These are phyloP conservation scores for Cladosporium halotolerans DNA, from an alignment of 2,329 filamentous ascomycete species.

Conservation along the genomic window DNA sequence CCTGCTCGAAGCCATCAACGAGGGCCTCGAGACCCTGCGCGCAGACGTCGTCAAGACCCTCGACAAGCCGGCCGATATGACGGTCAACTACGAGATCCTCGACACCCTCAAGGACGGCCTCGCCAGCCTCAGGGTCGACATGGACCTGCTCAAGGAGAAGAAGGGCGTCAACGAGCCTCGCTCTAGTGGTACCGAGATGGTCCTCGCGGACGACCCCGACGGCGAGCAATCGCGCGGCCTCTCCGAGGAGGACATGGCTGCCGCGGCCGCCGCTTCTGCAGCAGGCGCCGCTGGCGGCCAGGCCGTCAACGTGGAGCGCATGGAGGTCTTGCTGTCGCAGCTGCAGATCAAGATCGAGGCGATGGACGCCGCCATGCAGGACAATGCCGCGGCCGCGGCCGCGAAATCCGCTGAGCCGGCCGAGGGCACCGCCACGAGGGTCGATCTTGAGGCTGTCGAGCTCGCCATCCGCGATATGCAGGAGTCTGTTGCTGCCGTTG, in stretches of 20 bases:
- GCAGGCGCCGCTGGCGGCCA: slow-evolving; percentile 32
- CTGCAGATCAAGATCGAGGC: slow-evolving; percentile 78
- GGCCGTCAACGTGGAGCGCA: slow-evolving; percentile 72
- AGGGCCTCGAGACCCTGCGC: slow-evolving; percentile 68
- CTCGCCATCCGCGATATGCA: slow-evolving; percentile 51
- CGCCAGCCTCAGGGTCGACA: slow-evolving; percentile 66
- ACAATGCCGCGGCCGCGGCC: slow-evolving; percentile 38
- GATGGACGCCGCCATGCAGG: slow-evolving; percentile 53
- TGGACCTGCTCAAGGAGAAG: slow-evolving; percentile 66
- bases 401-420: slow-evolving; percentile 30
- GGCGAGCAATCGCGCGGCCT: slow-evolving; percentile 34
- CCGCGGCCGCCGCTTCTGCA: slow-evolving; percentile 16
- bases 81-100: slow-evolving; percentile 80
- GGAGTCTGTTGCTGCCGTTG: slow-evolving; percentile 49
- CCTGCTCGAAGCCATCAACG: slow-evolving; percentile 55
- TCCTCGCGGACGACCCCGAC: slow-evolving; percentile 49
- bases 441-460: slow-evolving; percentile 47
- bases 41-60: slow-evolving; percentile 67
- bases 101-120: slow-evolving; percentile 81
- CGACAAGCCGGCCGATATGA: slow-evolving; percentile 75
- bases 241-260: slow-evolving; percentile 37
- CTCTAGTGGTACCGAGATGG: slow-evolving; percentile 41
- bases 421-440: slow-evolving; percentile 39
- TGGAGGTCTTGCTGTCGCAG: slow-evolving; percentile 77
- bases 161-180: slow-evolving; percentile 30